phyloP scores from a whole-genome alignment of 495 filamentous ascomycete genomes.

The Aspergillus heteromorphus region DNA sequence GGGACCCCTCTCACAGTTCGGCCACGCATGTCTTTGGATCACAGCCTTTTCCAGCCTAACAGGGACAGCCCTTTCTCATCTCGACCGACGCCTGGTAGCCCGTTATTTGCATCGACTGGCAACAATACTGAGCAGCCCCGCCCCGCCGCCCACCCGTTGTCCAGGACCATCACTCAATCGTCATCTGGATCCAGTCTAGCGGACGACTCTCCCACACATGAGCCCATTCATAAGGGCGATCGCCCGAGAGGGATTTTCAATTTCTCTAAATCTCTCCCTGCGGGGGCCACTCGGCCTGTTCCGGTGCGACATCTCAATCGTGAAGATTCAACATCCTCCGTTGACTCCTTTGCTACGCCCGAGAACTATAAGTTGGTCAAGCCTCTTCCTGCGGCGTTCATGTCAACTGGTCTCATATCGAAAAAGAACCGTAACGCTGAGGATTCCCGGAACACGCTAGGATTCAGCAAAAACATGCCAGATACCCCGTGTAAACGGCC shows the following conservation, averaged over 20 bases:
- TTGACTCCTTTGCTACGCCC: conserved; percentile 69
- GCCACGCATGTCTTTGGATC: conserved; percentile 71
- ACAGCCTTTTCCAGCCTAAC: conserved; percentile 54
- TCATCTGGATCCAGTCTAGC: conserved; percentile 72
- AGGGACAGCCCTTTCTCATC: conserved; percentile 60
- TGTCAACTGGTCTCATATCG: conserved; percentile 89
- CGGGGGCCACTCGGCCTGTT: conserved; percentile 54
- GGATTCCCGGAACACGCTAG: conserved; percentile 36
- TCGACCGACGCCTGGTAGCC: conserved; percentile 23
- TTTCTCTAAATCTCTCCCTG: conserved; percentile 77
- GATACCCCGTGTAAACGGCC: conserved; percentile 94
- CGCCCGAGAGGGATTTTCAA: conserved; percentile 50
- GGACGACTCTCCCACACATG: conserved; percentile 70
- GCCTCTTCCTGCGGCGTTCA: conserved; percentile 80
- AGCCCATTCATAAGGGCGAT: conserved; percentile 51
- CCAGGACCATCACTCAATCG: conserved; percentile 75
- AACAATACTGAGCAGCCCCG: conserved; percentile 15
- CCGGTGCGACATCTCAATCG: conserved; percentile 30
- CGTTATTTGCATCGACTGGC: conserved; percentile 27
- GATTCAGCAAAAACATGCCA: conserved; percentile 60
- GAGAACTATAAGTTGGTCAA: conserved; percentile 77
- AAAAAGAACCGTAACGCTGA: conserved; percentile 67
- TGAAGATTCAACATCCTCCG: conserved; percentile 40
- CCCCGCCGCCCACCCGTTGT: conserved; percentile 71
- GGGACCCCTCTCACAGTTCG: conserved; percentile 43